Percentiles rank a stretch among this genome's conserved stretches.
phyloP scores from a whole-genome alignment of 2,329 filamentous ascomycete species.

The Claviceps fusiformis region DNA sequence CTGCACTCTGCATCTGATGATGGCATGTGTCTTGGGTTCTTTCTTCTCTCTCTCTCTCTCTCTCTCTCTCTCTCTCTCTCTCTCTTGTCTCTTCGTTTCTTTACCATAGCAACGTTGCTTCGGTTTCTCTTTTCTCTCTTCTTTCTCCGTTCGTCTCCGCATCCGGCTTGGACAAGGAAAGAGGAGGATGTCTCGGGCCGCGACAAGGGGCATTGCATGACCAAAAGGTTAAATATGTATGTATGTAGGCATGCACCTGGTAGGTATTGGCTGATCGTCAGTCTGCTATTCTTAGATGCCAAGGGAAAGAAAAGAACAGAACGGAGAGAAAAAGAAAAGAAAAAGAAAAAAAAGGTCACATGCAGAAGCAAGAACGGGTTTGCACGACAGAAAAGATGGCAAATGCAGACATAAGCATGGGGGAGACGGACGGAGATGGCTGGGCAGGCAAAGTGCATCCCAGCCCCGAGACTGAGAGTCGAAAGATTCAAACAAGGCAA shows the following conservation, averaged over 20 bases:
- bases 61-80: no score
- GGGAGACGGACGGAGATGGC: no score
- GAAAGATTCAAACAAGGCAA: no score
- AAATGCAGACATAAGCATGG: no score
- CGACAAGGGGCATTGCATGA: neutral
- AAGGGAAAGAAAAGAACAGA: neutral
- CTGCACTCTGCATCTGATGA: neutral
- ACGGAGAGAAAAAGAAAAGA: no score
- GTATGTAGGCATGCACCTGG: neutral
- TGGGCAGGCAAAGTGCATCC: no score
- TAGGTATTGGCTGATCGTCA: neutral
- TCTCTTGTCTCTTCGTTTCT: neutral
- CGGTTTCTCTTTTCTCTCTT: neutral
- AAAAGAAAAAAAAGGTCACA: no score
- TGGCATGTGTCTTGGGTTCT: neutral
- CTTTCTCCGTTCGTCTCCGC: neutral
- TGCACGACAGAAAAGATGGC: no score
- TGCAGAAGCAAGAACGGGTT: no score
- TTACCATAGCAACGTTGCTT: neutral
- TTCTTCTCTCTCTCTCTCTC: no score
- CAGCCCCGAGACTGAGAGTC: no score
- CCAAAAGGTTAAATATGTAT: neutral
- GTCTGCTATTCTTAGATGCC: neutral
- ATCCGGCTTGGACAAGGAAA: neutral
- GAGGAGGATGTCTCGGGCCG: neutral